Conservation (phyloP, 768 basidiomycete genomes). For the Amanita brunnescens region DNA sequence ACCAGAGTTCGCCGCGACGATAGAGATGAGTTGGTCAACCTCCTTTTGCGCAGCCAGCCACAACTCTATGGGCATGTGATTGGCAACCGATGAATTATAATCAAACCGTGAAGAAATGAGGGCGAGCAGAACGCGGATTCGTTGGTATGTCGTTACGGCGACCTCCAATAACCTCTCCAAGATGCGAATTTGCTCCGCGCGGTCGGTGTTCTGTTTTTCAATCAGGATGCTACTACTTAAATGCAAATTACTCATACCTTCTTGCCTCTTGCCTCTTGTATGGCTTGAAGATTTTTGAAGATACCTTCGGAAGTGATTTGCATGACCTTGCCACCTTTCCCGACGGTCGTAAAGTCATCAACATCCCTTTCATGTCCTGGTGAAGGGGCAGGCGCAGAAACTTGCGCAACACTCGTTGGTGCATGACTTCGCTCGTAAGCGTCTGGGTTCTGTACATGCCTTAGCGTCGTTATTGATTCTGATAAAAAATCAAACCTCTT, state of each 20-base stretch:
- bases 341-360: slow-evolving; percentile 84
- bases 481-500: slow-evolving; percentile 43
- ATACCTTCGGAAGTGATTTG: slow-evolving; percentile 79
- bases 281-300: slow-evolving; percentile 84
- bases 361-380: slow-evolving; percentile 38
- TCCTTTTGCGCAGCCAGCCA: slow-evolving; percentile 86
- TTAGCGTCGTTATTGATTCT: slow-evolving; percentile 1
- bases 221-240: not conserved
- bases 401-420: slow-evolving; percentile 34
- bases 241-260: slow-evolving; percentile 51
- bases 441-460: slow-evolving; percentile 64
- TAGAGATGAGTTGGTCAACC: slow-evolving; percentile 79
- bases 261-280: slow-evolving; percentile 92
- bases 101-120: slow-evolving; percentile 94
- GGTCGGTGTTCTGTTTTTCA: slow-evolving; percentile 78
- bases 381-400: slow-evolving; percentile 28
- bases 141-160: slow-evolving; percentile 82
- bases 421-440: slow-evolving; percentile 74
- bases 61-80: slow-evolving; percentile 87
- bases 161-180: slow-evolving; percentile 82
- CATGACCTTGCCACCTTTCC: slow-evolving; percentile 79
- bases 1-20: slow-evolving; percentile 58
- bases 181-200: slow-evolving; percentile 87
- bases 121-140: slow-evolving; percentile 88
- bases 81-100: slow-evolving; percentile 81